Percentiles rank a stretch among this genome's conserved stretches.
Evolutionary conservation across 2,329 filamentous ascomycete genomes (phyloP).

Genomic region (Mycosphaerella arachidis): DNA sequence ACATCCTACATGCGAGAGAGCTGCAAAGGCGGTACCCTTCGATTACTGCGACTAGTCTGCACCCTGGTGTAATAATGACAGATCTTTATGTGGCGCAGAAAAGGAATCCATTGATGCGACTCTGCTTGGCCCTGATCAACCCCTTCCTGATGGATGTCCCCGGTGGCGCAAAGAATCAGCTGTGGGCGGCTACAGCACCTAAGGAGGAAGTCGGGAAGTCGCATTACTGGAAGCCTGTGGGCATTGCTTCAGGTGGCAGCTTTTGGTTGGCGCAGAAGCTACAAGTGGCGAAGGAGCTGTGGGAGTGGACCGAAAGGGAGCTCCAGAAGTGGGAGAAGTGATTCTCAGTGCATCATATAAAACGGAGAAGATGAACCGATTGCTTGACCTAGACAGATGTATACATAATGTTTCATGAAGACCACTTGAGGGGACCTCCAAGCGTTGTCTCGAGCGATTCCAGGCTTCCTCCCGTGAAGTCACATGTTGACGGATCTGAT

Average conservation of each 20-base stretch:
- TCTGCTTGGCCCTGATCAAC: constrained; percentile 13
- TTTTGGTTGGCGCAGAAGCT: constrained; percentile 23
- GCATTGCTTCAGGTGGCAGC: constrained; percentile 16
- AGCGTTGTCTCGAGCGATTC: too few relatives aligned
- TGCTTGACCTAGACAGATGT: background rate
- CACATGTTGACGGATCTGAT: too few relatives aligned
- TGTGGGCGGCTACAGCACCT: constrained; percentile 27
- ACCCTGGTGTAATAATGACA: constrained; percentile 62
- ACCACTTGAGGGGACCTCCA: too few relatives aligned
- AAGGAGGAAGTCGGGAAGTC: constrained; percentile 19
- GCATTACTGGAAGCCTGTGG: constrained; percentile 26
- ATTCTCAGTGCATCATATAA: too few relatives aligned
- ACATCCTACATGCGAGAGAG: constrained; percentile 57
- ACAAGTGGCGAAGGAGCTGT: constrained; percentile 32
- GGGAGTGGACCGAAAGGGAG: constrained; percentile 37
- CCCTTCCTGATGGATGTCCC: constrained; percentile 16
- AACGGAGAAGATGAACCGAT: background rate
- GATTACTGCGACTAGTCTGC: constrained; percentile 58
- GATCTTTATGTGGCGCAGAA: constrained; percentile 40
- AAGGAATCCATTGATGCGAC: constrained; percentile 8
- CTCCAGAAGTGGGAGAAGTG: constrained; percentile 12
- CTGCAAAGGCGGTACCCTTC: constrained; percentile 55
- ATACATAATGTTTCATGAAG: too few relatives aligned
- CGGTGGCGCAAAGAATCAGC: constrained; percentile 24
- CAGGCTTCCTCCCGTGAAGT: too few relatives aligned